phyloP scores from a whole-genome alignment of 331 rosid species.

The Prunus yedoensis region DNA sequence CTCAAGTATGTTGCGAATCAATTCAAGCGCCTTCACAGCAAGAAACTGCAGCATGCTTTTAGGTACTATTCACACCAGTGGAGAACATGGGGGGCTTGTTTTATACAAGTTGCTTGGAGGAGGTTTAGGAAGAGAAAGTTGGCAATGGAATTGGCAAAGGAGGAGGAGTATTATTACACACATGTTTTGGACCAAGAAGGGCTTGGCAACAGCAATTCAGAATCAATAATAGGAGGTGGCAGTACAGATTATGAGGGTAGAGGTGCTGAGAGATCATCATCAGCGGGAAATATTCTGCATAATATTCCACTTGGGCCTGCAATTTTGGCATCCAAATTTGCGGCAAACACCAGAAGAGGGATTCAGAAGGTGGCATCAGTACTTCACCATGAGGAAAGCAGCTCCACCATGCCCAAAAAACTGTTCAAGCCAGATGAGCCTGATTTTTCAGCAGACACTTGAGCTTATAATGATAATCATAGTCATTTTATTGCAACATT shows the following conservation, averaged over 20 bases:
- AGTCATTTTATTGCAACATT: no score
- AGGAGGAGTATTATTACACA: conserved; percentile 45
- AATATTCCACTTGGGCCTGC: conserved; percentile 46
- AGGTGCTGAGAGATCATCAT: conserved; percentile 16
- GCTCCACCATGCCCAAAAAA: conserved; percentile 78
- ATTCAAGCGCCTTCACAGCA: conserved; percentile 81
- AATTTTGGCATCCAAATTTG: conserved; percentile 78
- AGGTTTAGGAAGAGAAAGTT: conserved; percentile 53
- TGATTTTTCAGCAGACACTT: conserved; percentile 59
- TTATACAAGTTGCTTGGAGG: conserved; percentile 85
- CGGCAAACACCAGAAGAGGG: conserved; percentile 64
- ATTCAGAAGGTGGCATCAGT: conserved; percentile 27
- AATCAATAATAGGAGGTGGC: not conserved
- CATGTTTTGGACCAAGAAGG: conserved; percentile 29
- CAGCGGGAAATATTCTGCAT: not conserved
- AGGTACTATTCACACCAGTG: conserved; percentile 88
- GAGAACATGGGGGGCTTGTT: conserved; percentile 86
- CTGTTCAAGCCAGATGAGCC: conserved; percentile 87
- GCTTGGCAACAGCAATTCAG: not conserved
- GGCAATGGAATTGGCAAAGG: conserved; percentile 53
- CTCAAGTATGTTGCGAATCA: conserved; percentile 73
- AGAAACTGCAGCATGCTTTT: conserved; percentile 82
- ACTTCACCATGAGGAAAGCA: conserved; percentile 38
- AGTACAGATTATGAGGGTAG: conserved; percentile 12
- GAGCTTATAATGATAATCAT: not conserved